Base-by-base conservation (phyloP, 2,329 filamentous ascomycete species). In the Claviceps sp. region DNA sequence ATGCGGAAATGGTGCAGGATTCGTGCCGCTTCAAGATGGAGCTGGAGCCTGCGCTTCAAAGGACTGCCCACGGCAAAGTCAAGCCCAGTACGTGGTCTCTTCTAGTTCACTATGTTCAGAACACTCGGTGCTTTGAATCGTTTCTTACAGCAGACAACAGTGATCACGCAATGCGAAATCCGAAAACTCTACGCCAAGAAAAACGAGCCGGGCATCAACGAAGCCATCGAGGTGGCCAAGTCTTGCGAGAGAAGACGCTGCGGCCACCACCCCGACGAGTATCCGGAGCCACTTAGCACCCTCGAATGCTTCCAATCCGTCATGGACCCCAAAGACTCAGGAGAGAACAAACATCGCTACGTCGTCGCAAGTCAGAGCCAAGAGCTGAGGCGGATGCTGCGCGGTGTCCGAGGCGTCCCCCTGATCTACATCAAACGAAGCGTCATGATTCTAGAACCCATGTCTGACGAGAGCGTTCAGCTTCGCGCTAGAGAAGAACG, bases 1-100 rank as follows among this genome's bases (percentile, higher is more conserved):
- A 95, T 64, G 86, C 88, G 53, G 82, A 89, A 57, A 87, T 97
- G 60, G 78, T 97, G 49, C 77, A 80, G 62, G 88, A 94, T 65
- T 83, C 89, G 22, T 80, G 85, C 57, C 79, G 80, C 48, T 93
- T 86, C 72, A 93, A 91, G 62, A 95, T 96, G 85, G 86, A 95
- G 55, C 73, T 96, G n/a, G 72, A 86, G 48, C 77, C 78, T 39
- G 80, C 84, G 22, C 72, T 96, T 34, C 80, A 90, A 63, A 78
- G 86, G 53, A 93, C 88, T n/a, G 74, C 95, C 3, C 88, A 94
- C 63, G 90, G 88, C 55, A 79, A 88, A 65, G 82, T 89, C 59
- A 95, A 93, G 69, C 85, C 87, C 47, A 84, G 82, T 87, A 73
- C 52, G 79, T 72, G 6, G 45, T 51, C 26, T 34, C 23, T 23